These are phyloP conservation scores for Botrytis sinoallii DNA, from an alignment of 2,329 filamentous ascomycete species.

Conservation along the genomic window DNA sequence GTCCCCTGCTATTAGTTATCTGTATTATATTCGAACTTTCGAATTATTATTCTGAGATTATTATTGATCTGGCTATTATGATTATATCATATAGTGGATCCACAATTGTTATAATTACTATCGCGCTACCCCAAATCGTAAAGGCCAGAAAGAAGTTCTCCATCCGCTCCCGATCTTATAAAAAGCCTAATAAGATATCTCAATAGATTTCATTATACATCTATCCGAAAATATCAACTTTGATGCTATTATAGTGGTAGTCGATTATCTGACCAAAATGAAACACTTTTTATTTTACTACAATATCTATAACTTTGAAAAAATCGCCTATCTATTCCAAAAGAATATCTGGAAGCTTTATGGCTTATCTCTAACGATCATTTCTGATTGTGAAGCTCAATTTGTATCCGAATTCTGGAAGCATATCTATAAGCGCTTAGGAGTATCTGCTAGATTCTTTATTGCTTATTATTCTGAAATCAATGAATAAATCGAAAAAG, in stretches of 20 bases:
- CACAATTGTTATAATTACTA: too few relatives aligned
- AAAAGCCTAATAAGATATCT: too few relatives aligned
- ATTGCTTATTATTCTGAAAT: neutral
- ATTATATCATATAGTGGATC: too few relatives aligned
- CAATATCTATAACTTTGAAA: neutral
- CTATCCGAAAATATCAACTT: neutral
- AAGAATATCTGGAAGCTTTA: neutral
- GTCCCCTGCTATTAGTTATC: accelerated
- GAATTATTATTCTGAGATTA: too few relatives aligned
- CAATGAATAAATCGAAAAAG: neutral
- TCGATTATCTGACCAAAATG: neutral
- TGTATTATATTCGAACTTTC: too few relatives aligned
- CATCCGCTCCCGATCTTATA: accelerated
- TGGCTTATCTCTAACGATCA: neutral
- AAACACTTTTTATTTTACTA: neutral
- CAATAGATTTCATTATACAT: too few relatives aligned
- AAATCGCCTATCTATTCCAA: neutral
- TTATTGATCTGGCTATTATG: too few relatives aligned
- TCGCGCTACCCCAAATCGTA: too few relatives aligned
- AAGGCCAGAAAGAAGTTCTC: too few relatives aligned
- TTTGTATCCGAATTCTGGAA: neutral
- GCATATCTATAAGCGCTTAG: neutral
- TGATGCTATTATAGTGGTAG: neutral
- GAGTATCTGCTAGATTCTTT: neutral
- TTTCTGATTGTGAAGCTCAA: neutral